Conservation (phyloP, 306 rosid species). For the Lupinus albus region DNA sequence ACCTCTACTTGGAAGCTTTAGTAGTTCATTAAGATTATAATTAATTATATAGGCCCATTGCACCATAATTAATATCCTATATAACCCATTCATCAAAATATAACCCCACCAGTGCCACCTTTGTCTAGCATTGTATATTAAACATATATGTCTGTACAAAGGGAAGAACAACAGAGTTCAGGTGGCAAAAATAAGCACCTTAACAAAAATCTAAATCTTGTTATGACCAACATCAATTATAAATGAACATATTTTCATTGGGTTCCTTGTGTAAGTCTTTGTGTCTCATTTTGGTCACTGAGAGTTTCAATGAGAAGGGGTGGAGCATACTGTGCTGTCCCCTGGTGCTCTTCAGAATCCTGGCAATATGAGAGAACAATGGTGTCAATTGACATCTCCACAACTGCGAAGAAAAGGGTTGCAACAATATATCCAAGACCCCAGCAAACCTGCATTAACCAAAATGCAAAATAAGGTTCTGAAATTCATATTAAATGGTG, state of each 20-base stretch:
- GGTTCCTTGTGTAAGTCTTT: conserved; percentile 86
- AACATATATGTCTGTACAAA: conserved; percentile 35
- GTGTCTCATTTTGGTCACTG: conserved; percentile 83
- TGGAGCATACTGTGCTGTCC: conserved; percentile 95
- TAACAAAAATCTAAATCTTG: conserved; percentile 41
- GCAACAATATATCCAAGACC: conserved; percentile 90
- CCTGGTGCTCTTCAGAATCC: conserved; percentile 97
- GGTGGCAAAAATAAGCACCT: conserved; percentile 46
- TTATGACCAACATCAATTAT: conserved; percentile 32
- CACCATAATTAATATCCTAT: conserved; percentile 31
- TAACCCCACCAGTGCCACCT: conserved; percentile 13
- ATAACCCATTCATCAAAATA: conserved; percentile 29
- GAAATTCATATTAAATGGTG: conserved; percentile 5
- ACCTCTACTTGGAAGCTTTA: background rate
- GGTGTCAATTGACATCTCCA: conserved; percentile 97
- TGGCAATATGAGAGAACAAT: conserved; percentile 94
- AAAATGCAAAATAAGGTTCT: conserved; percentile 21
- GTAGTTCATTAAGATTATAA: conserved; percentile 13
- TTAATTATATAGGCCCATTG: conserved; percentile 2
- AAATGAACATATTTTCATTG: conserved; percentile 38
- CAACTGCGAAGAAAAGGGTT: conserved; percentile 89
- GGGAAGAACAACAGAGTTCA: conserved; percentile 27
- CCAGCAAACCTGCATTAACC: conserved; percentile 79
- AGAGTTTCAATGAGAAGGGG: conserved; percentile 92
- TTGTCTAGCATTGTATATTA: conserved; percentile 32